Percentiles rank a stretch among this genome's conserved stretches.
phyloP scores from a whole-genome alignment of 495 filamentous ascomycete species.

The Pseudoneurospora amorphoporcata region DNA sequence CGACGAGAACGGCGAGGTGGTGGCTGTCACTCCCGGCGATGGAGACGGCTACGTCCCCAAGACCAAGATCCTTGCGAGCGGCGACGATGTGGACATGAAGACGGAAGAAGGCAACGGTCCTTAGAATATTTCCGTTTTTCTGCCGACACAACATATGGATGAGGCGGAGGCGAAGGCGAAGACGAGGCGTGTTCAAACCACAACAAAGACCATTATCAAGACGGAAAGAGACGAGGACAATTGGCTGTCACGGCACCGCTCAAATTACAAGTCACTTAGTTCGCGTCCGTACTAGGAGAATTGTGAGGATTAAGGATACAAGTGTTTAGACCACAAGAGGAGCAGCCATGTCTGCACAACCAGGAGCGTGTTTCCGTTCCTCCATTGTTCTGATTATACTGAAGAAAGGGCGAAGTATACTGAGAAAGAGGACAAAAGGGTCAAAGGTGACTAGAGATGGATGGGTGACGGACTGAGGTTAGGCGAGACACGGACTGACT shows the following conservation, averaged over 20 bases:
- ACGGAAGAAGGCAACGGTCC: conserved; percentile 5
- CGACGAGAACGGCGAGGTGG: conserved; percentile 85
- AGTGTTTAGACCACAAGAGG: neutral
- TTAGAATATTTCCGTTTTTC: neutral
- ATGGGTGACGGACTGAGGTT: neutral
- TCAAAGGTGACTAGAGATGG: neutral
- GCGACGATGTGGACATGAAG: conserved; percentile 50
- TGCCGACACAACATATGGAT: neutral
- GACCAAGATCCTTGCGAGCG: conserved; percentile 68
- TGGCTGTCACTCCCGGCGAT: conserved; percentile 73
- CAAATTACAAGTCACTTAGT: neutral
- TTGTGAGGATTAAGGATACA: neutral
- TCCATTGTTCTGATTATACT: neutral
- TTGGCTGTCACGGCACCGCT: neutral
- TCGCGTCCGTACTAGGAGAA: neutral
- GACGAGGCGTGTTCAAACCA: neutral
- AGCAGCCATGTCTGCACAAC: neutral
- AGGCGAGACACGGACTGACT: neutral
- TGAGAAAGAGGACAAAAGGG: neutral
- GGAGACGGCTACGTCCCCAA: conserved; percentile 45
- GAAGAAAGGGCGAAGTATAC: neutral
- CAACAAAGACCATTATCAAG: neutral
- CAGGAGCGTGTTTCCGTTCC: neutral
- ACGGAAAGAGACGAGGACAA: neutral
- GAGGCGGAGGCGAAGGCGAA: neutral